These are phyloP conservation scores for Cladosporium colombiae DNA, from an alignment of 2,329 filamentous ascomycete genomes.

Conservation along the genomic window DNA sequence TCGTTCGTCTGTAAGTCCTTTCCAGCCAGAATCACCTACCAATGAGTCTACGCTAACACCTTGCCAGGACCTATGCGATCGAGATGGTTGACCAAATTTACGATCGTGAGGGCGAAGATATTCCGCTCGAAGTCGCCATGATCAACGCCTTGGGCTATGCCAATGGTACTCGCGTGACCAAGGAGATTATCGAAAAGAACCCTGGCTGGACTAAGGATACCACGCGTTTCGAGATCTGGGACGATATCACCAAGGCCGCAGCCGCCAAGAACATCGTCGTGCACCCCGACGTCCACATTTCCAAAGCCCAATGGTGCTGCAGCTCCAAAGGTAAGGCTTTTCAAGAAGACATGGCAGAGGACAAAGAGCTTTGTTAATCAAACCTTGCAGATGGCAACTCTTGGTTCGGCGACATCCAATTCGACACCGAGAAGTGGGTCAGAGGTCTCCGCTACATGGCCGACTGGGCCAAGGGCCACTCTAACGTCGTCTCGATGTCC, in stretches of 20 bases:
- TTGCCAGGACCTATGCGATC: constrained; percentile 41
- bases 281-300: constrained; percentile 64
- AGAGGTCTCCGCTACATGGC: constrained; percentile 29
- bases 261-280: constrained; percentile 54
- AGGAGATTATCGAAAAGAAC: constrained; percentile 41
- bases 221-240: constrained; percentile 43
- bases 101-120: constrained; percentile 42
- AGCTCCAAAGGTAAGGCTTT: constrained; percentile 34
- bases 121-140: constrained; percentile 42
- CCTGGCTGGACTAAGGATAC: constrained; percentile 42
- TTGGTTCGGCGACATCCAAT: constrained; percentile 53
- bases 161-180: constrained; percentile 44
- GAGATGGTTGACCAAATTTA: constrained; percentile 47
- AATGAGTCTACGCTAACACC: neutral
- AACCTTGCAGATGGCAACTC: constrained; percentile 53
- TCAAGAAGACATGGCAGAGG: neutral
- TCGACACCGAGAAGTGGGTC: constrained; percentile 29
- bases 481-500: constrained; percentile 32
- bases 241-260: constrained; percentile 27
- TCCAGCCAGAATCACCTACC: neutral
- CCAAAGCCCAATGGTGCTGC: constrained; percentile 61
- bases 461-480: constrained; percentile 28
- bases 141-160: constrained; percentile 42
- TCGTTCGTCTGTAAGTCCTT: constrained; percentile 34
- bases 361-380: neutral